Evolutionary conservation across 306 rosid genomes (phyloP), one percentile per base, ranked within the genome.

Genomic region (Rosa multiflora): DNA sequence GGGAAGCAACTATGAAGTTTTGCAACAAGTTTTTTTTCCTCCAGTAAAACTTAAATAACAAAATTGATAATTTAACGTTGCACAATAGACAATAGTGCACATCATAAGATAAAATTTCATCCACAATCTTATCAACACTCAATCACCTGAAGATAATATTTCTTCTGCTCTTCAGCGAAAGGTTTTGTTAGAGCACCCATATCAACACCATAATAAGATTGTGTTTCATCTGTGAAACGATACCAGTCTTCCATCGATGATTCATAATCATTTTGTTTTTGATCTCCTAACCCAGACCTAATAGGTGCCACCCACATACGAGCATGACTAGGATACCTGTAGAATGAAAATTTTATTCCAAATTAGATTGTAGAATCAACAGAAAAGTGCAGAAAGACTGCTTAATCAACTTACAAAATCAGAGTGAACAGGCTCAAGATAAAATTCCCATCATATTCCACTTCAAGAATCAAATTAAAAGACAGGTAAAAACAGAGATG

Each of bases 271-370:
- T 83, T 86, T 78, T 73, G 46, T 79, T 89, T 93, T 69, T 90
- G 94, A 75, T 91, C 96, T 53, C 82, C 88, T 74, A 91, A 63
- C 74, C 92, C 92, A 83, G 96, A 87, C 86, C 90, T 85, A 42
- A 95, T 88, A 63, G 99, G 99, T 72, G 98, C 99, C 79, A 95
- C 86, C 99, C 99, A 95, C 91, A 95, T 95, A 58, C 96, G 90
- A 70, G 97, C 98, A 87, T 91, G 98, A 82, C 99, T 95, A 67
- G 99, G 99, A 88, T 95, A 95, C 99, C 99, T 95, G 82, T 46
- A 61, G 84, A 82, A 78, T 78, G 51, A 78, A 78, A 77, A 73
- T 43, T 76, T 53, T 42, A 55, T 69, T 10, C 58, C 67, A 55
- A 76, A 73, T 55, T 49, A 49, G 20, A 40, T 42, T 18, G n/a